These are phyloP conservation scores for Dillenia suffruticosa DNA, from an alignment of 164 flowering plant genomes.

Conservation along the genomic window DNA sequence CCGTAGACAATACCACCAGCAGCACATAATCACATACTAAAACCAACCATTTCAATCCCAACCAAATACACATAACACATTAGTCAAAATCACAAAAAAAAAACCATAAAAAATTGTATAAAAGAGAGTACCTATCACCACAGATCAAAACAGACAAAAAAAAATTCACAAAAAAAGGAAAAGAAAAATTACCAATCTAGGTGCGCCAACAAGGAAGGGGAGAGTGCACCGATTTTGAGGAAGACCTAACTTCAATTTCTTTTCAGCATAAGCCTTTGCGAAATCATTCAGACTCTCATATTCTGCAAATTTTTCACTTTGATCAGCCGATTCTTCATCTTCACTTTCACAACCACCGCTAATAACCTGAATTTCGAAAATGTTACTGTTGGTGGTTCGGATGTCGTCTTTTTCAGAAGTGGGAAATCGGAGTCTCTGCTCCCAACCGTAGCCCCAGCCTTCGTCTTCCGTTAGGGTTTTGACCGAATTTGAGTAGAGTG, in stretches of 20 bases:
- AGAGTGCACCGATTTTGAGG: conserved; percentile 21
- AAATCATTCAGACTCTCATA: conserved; percentile 18
- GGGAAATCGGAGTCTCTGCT: conserved; percentile 8
- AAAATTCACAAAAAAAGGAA: background rate
- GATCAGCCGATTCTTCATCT: conserved; percentile 7
- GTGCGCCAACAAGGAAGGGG: conserved; percentile 29
- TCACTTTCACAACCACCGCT: conserved; percentile 10
- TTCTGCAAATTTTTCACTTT: conserved; percentile 11
- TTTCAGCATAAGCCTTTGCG: conserved; percentile 19
- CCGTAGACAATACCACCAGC: too few relatives aligned
- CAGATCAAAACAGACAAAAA: background rate
- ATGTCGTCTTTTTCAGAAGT: background rate
- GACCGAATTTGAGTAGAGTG: conserved; percentile 7
- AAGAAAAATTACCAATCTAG: conserved; percentile 20
- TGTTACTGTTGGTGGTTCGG: conserved; percentile 3
- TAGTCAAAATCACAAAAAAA: background rate
- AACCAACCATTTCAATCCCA: background rate
- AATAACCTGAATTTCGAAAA: conserved; percentile 10
- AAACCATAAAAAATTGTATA: background rate
- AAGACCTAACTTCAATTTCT: conserved; percentile 24
- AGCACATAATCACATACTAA: background rate
- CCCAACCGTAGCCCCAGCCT: conserved; percentile 12
- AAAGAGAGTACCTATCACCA: background rate
- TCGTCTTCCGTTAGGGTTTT: conserved; percentile 15
- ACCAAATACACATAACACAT: background rate